Base-by-base conservation (phyloP, 2,329 filamentous ascomycete species). In the Cordyceps tenuipes region DNA sequence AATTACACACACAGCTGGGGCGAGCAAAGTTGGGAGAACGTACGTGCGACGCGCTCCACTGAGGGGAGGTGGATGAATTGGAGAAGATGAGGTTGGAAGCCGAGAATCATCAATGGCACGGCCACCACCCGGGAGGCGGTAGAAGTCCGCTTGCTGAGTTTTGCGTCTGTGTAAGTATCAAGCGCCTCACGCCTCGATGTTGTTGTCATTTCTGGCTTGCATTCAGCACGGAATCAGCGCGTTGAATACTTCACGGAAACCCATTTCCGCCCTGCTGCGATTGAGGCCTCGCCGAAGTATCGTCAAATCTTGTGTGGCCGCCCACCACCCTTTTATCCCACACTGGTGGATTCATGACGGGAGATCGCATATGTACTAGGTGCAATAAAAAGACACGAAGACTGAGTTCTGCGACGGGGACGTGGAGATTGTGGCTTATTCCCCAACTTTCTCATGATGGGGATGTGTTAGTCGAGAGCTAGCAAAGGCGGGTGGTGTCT, bases 401-500 rank as follows among this genome's bases (percentile, higher is more conserved):
- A 29, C 44, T 41, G 5, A 36, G 34, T 36, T 36, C 12, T 31
- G 9, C 15, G 31, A 46, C 12, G 36, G 34, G 31, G 55, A 36
- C 34, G 55, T 49, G 55, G 55, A 21, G 31, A 50, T 41, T 36
- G 47, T 44, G 56, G 47, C 56, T 58, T 57, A 39, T 48, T 31
- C 56, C 55, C 56, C 56, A 58, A 58, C 56, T 58, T 48, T 23
- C 29, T 19, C 3, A 29, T 29, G 51, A 39, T 51, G 47, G 56
- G 34, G 46, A 43, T 13, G 39, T 43, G 19, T 10, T 36, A 36
- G 34, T 36, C 31, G 34, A 57, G 47, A 29, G 48, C 31, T 15
- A 6, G 7, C 29, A 6, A 29, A 6, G 43, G 13, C n/a, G 31
- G 54, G 44, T 34, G 53, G 26, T 57, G 34, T 43, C 12, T 19